These are phyloP conservation scores for Populus hybrid DNA, from an alignment of 441 rosid species.

Conservation along the genomic window DNA sequence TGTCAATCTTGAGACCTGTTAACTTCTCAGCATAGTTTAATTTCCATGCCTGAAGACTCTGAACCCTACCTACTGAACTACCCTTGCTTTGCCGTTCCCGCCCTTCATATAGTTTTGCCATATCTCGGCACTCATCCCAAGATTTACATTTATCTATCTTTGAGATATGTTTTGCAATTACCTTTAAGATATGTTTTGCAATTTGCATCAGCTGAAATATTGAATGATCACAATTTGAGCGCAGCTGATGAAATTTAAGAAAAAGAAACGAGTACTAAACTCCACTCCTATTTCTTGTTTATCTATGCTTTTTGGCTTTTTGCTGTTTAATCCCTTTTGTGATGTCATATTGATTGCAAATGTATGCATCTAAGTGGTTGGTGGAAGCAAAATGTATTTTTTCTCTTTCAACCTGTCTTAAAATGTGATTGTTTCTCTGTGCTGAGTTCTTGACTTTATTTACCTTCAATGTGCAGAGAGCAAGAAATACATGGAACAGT, in stretches of 20 bases:
- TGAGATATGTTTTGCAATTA: not conserved
- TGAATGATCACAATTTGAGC: not conserved
- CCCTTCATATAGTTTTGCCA: not conserved
- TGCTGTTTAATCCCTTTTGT: not conserved
- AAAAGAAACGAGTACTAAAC: not conserved
- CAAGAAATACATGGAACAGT: constrained; percentile 54
- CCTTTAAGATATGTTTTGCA: not conserved
- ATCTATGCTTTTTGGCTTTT: not conserved
- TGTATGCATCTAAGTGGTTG: not conserved
- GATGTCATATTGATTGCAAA: not conserved
- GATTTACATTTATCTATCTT: not conserved
- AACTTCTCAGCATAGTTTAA: too few species aligned
- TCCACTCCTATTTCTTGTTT: not conserved
- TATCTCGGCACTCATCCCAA: not conserved
- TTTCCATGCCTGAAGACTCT: too few species aligned
- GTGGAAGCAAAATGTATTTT: not conserved
- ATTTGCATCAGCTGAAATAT: not conserved
- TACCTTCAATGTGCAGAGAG: constrained; percentile 36
- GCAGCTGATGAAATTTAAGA: not conserved
- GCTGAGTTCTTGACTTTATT: constrained; percentile 4
- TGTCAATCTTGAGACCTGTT: not conserved
- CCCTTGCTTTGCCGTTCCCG: not conserved
- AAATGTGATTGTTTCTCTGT: not conserved
- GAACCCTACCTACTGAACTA: not conserved
- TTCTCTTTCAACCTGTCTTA: not conserved